Percentiles rank a stretch among this genome's conserved stretches.
Evolutionary conservation across 306 rosid genomes (phyloP).

Genomic region (Cercis canadensis): DNA sequence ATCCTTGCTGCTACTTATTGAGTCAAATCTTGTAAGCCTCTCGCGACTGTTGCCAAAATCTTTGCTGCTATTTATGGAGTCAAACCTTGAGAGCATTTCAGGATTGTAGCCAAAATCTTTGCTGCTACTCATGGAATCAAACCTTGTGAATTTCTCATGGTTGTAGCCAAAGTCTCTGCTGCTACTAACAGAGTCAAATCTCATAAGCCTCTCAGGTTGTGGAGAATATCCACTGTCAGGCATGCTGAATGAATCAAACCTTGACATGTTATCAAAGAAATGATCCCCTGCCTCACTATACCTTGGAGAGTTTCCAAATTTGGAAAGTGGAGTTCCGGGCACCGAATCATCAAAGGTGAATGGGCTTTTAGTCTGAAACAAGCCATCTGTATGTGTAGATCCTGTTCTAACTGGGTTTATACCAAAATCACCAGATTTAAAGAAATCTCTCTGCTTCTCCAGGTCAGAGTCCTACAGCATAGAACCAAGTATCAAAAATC

Average conservation of each 20-base stretch:
- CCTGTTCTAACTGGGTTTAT: conserved; percentile 73
- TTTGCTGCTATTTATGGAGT: conserved; percentile 65
- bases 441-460: conserved; percentile 69
- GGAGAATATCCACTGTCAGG: conserved; percentile 64
- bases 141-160: conserved; percentile 59
- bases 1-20: conserved; percentile 68
- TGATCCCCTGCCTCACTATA: conserved; percentile 89
- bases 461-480: conserved; percentile 65
- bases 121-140: conserved; percentile 68
- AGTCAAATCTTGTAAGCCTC: conserved; percentile 54
- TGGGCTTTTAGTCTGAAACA: conserved; percentile 70
- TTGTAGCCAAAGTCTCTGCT: conserved; percentile 52
- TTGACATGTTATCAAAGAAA: conserved; percentile 73
- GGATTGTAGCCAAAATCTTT: conserved; percentile 58
- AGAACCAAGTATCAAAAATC: conserved; percentile 37
- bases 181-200: conserved; percentile 59
- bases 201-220: conserved; percentile 48
- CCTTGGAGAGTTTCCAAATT: conserved; percentile 83
- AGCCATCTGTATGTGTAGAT: conserved; percentile 59
- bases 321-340: conserved; percentile 89
- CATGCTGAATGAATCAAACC: conserved; percentile 80
- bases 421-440: conserved; percentile 71
- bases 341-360: conserved; percentile 92
- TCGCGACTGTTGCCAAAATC: conserved; percentile 55
- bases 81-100: conserved; percentile 54